phyloP scores from a whole-genome alignment of 441 rosid genomes.

The Gossypium aridum region DNA sequence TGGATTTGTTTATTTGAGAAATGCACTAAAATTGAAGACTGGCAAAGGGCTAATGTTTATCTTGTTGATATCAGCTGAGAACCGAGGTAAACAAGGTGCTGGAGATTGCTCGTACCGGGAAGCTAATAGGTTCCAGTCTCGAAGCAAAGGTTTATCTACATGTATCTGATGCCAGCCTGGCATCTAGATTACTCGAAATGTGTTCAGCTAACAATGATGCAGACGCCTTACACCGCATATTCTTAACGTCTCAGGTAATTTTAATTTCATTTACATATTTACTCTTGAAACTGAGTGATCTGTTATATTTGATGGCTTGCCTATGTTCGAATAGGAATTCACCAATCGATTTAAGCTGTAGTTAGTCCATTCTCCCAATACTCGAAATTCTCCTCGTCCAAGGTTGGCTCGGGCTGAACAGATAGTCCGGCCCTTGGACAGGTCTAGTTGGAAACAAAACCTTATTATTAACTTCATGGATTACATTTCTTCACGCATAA shows the following conservation, averaged over 20 bases:
- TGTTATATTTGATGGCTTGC: constrained; percentile 1
- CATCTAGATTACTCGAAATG: constrained; percentile 48
- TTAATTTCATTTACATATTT: not conserved
- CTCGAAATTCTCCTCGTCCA: not conserved
- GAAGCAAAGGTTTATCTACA: constrained; percentile 84
- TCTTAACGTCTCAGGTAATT: constrained; percentile 83
- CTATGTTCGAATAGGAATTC: not conserved
- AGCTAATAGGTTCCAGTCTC: constrained; percentile 86
- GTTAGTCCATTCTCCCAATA: not conserved
- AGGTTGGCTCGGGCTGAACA: not conserved
- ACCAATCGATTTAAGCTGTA: not conserved
- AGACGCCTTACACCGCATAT: constrained; percentile 69
- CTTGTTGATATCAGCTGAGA: constrained; percentile 51
- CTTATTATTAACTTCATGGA: too few species aligned
- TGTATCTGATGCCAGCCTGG: constrained; percentile 46
- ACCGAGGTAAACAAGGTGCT: constrained; percentile 91
- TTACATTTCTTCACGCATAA: not conserved
- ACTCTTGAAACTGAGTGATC: not conserved
- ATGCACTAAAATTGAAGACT: not conserved
- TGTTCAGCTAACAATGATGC: constrained; percentile 58
- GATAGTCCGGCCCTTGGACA: not conserved
- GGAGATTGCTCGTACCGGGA: constrained; percentile 78
- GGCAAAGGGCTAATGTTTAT: not conserved
- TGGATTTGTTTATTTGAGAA: not conserved
- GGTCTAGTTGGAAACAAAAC: not conserved